Evolutionary conservation across 1,284 basidiomycete species (phyloP), one percentile per base, ranked within the genome.

Genomic region (Pseudozyma flocculosa): DNA sequence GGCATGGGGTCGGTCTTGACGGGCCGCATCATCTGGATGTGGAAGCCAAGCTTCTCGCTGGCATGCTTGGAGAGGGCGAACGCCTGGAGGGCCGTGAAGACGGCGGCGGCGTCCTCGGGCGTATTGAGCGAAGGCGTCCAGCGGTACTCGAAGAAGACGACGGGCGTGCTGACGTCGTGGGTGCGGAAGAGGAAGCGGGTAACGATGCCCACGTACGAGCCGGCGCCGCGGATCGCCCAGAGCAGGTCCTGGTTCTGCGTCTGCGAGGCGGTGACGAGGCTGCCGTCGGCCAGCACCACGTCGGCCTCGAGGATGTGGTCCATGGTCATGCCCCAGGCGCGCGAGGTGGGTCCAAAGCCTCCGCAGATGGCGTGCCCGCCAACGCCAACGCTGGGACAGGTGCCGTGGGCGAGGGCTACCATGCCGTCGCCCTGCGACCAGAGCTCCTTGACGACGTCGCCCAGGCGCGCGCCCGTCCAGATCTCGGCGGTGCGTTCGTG

Each of bases 211-310:
- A 73, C 78, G 45, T 68, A 73, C 14, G 72, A 61, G 3, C 75
- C 78, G 29, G 70, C 69, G 8, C 78, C 78, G 43, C 68, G 51
- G 18, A 79, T 40, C 2, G 65, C 78, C 78, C 75, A 75, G 13
- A 72, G 54, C 2, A 77, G 59, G 40, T 72, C 68, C 4, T 49
- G 40, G 38, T 72, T 56, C 18, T 55, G 41, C 2, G 34, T 43
- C 36, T 65, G 53, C 0, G 72, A 48, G 26, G 68, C 72, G 18
- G 55, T 61, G 40, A 77, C 24, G 23, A 68, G 48, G 22, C 66
- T 64, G 15, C 75, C 75, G 48, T 79, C 72, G 11, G 78, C 71
- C 18, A 78, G 64, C 23, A 79, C 76, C 34, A 79, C 63, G 44
- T 79, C 75, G 29, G 73, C 68, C 47, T 63, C 61, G 32, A 72